Evolutionary conservation across 2,329 filamentous ascomycete species (phyloP).

Genomic region (Helotiales sp.): DNA sequence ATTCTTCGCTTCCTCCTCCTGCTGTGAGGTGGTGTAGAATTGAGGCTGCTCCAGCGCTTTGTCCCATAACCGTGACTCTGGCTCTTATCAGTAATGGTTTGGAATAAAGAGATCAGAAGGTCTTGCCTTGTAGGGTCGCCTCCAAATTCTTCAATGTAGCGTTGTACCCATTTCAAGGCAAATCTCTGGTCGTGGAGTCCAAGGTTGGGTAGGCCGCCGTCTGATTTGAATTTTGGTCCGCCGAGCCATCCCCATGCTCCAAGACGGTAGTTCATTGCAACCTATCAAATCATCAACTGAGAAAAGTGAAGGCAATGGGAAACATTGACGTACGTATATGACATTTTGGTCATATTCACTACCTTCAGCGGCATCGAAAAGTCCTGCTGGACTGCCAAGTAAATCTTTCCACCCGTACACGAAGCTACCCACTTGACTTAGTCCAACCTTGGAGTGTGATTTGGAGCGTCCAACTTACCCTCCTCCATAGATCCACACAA

Average conservation of each 20-base stretch:
- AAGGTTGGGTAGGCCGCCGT: slow-evolving; percentile 9
- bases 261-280: slow-evolving; percentile 1
- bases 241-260: slow-evolving; percentile 9
- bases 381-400: slow-evolving; percentile 6
- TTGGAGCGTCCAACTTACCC: not conserved
- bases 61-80: slow-evolving; percentile 10
- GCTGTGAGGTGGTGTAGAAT: slow-evolving; percentile 51
- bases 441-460: not conserved
- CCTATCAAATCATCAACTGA: not conserved
- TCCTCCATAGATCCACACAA: slow-evolving; percentile 7
- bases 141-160: slow-evolving; percentile 5
- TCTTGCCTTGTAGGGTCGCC: not conserved
- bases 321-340: slow-evolving; percentile 1
- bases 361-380: not conserved
- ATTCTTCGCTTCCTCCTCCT: slow-evolving; percentile 46
- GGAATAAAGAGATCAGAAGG: not conserved
- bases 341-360: not conserved
- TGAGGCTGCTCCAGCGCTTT: slow-evolving; percentile 11
- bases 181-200: slow-evolving; percentile 5
- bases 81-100: not conserved
- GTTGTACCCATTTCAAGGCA: slow-evolving; percentile 8
- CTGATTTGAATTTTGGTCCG: not conserved
- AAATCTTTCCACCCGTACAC: slow-evolving; percentile 13
- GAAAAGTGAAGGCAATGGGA: not conserved
- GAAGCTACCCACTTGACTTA: not conserved